phyloP scores from a whole-genome alignment of 306 rosid genomes.

The Quercus variabilis region DNA sequence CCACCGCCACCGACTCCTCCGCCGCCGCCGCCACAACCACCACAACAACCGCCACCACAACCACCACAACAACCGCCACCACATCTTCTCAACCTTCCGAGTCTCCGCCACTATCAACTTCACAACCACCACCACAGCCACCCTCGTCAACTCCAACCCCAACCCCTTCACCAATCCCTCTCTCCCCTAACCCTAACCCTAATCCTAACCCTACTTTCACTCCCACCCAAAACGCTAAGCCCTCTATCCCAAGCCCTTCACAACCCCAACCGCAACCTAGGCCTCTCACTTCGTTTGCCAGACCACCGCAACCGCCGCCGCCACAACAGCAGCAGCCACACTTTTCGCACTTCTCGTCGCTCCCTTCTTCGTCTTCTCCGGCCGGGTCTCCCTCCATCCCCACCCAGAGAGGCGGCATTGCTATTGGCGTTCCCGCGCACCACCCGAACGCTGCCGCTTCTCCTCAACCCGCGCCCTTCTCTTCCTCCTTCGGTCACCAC shows the following conservation, averaged over 20 bases:
- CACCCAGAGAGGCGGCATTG: conserved; percentile 58
- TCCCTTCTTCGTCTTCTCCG: conserved; percentile 34
- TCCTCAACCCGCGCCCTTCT: conserved; percentile 40
- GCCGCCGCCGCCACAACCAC: conserved; percentile 16
- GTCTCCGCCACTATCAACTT: background rate
- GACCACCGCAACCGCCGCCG: conserved; percentile 22
- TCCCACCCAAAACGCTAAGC: conserved; percentile 37
- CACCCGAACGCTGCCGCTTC: conserved; percentile 40
- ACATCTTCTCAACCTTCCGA: conserved; percentile 22
- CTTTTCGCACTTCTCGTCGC: conserved; percentile 45
- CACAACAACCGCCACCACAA: conserved; percentile 11
- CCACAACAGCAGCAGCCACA: conserved; percentile 44
- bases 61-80: conserved; percentile 16
- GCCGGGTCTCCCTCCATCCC: conserved; percentile 37
- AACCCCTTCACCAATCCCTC: conserved; percentile 28
- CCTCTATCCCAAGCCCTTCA: conserved; percentile 6
- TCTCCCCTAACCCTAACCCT: conserved; percentile 33
- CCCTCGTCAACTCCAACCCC: conserved; percentile 27
- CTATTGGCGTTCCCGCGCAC: conserved; percentile 81
- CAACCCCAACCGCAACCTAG: conserved; percentile 32
- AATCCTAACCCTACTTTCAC: background rate
- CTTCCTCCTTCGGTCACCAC: conserved; percentile 74
- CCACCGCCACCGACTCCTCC: too few species aligned
- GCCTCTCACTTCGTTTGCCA: conserved; percentile 49
- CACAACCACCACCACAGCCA: conserved; percentile 15